Conservation (phyloP, 2,329 filamentous ascomycete genomes). For the Claviceps sp. region DNA sequence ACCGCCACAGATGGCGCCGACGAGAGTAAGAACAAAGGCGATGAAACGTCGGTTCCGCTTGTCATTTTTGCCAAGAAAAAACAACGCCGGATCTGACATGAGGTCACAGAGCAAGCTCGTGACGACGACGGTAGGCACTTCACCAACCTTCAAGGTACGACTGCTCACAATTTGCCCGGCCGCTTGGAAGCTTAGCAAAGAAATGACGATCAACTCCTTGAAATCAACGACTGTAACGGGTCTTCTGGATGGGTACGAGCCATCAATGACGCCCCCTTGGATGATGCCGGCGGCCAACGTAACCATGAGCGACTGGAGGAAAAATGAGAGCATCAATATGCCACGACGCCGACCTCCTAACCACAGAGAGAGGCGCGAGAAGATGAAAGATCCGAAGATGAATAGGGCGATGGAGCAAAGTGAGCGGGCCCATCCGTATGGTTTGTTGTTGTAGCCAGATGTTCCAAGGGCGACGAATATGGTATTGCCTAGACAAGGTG, state of each 20-base stretch:
- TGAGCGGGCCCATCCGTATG: slow-evolving; percentile 34
- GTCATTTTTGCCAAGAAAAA: slow-evolving; percentile 28
- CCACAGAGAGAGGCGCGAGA: slow-evolving; percentile 19
- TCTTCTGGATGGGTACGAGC: slow-evolving; percentile 6
- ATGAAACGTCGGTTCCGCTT: slow-evolving; percentile 35
- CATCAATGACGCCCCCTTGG: slow-evolving; percentile 23
- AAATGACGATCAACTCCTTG: slow-evolving; percentile 26
- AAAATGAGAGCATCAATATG: slow-evolving; percentile 34
- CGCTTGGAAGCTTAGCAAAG: slow-evolving; percentile 37
- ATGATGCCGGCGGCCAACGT: slow-evolving; percentile 38
- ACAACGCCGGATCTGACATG: slow-evolving; percentile 34
- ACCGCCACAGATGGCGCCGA: slow-evolving; percentile 32
- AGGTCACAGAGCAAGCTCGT: slow-evolving; percentile 42
- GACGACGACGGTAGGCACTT: slow-evolving; percentile 40
- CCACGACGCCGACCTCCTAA: slow-evolving; percentile 18
- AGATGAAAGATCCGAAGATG: slow-evolving; percentile 36
- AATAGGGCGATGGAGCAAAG: slow-evolving; percentile 40
- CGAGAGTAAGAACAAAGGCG: slow-evolving; percentile 30
- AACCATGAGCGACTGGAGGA: slow-evolving; percentile 37
- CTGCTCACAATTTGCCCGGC: slow-evolving; percentile 39
- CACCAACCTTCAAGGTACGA: slow-evolving; percentile 35
- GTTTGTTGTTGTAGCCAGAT: slow-evolving; percentile 33
- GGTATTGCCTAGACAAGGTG: slow-evolving; percentile 37
- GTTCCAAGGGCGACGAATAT: slow-evolving; percentile 49
- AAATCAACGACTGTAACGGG: slow-evolving; percentile 10